These are phyloP conservation scores for Arthroderma sp. DNA, from an alignment of 2,329 filamentous ascomycete genomes.

Conservation along the genomic window DNA sequence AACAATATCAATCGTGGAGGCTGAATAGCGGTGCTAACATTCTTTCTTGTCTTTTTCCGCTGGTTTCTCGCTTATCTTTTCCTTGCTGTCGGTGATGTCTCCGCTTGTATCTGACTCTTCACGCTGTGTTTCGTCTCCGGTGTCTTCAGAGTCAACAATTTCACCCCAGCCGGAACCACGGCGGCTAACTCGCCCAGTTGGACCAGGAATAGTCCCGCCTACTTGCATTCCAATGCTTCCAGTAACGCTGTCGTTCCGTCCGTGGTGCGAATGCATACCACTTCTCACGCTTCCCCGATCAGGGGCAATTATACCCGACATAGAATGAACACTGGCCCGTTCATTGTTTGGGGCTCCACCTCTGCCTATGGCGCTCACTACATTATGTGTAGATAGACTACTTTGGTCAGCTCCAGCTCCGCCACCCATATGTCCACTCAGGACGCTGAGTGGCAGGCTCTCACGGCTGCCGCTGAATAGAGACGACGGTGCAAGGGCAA, in stretches of 20 bases:
- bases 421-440: conserved; percentile 40
- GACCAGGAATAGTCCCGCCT: conserved; percentile 38
- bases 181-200: conserved; percentile 29
- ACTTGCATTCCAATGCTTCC: conserved; percentile 59
- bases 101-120: conserved; percentile 4
- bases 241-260: conserved; percentile 67
- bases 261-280: conserved; percentile 49
- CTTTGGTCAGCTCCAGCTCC: conserved; percentile 26
- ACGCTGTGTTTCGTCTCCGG: conserved; percentile 16
- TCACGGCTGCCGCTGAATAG: conserved; percentile 54
- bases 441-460: conserved; percentile 50
- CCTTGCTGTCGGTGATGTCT: not conserved
- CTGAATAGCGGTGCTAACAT: not conserved
- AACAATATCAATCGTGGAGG: not conserved
- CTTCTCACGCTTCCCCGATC: conserved; percentile 73
- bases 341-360: conserved; percentile 44
- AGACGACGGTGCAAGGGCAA: conserved; percentile 51
- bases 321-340: conserved; percentile 59
- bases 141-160: conserved; percentile 28
- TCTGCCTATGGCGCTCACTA: conserved; percentile 32
- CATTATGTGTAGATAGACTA: conserved; percentile 31
- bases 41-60: not conserved
- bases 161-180: conserved; percentile 37
- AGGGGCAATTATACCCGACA: conserved; percentile 43
- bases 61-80: not conserved